Evolutionary conservation across 768 basidiomycete genomes (phyloP), one percentile per base, ranked within the genome.

Genomic region (Mycena kentingensis): DNA sequence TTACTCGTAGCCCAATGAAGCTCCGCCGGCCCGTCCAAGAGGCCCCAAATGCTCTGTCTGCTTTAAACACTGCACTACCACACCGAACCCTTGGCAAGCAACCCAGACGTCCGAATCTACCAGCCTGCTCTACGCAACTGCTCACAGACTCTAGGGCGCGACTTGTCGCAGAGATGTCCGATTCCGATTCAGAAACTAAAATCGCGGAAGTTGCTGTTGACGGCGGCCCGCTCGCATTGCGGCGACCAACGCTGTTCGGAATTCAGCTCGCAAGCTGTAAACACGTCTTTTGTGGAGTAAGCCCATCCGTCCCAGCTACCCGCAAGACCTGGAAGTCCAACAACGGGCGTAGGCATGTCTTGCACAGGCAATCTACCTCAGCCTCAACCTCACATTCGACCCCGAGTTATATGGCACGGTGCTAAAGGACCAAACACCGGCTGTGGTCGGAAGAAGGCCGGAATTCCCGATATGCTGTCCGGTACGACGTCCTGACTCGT

Each of bases 381-480:
- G 46, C 38, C 62, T 63, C 36, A 58, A 63, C 42, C 28, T 63
- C 25, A 41, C 49, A 21, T 63, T 63, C 26, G 50, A 63, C 41
- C 59, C 57, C 11, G 35, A 50, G 12, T 25, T 24, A 15, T 63
- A 63, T 45, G 62, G 62, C 1, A 58, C 52, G 15, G 48, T 41
- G 21, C 11, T 57, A 16, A 29, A 42, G 18, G 19, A 22, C 1
- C 19, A 46, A 16, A 12, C 36, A 13, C 15, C 43, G 15, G 44
- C 43, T 28, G 28, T 49, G 2, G 54, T 45, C n/a, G 56, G 59
- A 6, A 32, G 39, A 13, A 54, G 54, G 11, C 43, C 46, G 8
- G 51, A 60, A 11, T 63, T 63, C 16, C 62, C 62, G 2, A 52
- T 63, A 47, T 49, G 53, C 16, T 63, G 62, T 57, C 62, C 62